Conservation (phyloP, 208 protist genomes). For the Zelonia costaricensis region DNA sequence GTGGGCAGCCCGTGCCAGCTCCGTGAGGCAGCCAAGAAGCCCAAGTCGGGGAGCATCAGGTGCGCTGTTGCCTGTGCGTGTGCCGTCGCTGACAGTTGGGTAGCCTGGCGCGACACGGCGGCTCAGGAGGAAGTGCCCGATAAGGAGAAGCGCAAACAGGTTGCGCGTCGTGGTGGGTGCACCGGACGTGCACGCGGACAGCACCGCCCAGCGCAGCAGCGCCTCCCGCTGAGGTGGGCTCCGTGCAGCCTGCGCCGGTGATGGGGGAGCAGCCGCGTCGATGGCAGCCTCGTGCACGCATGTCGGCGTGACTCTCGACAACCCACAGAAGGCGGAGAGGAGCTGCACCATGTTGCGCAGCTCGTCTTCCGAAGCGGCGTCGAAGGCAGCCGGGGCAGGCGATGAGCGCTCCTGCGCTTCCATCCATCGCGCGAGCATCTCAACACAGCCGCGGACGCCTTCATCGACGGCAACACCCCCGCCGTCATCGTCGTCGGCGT, state of each 20-base stretch:
- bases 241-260: too few relatives aligned
- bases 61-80: not conserved
- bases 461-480: too few relatives aligned
- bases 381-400: too few relatives aligned
- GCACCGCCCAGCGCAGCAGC: slow-evolving; percentile 21
- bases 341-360: too few relatives aligned
- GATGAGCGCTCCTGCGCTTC: too few relatives aligned
- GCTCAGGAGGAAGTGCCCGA: slow-evolving; percentile 8
- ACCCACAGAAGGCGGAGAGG: too few relatives aligned
- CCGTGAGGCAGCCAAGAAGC: slow-evolving; percentile 3
- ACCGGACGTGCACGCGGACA: slow-evolving; percentile 2
- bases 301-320: too few relatives aligned
- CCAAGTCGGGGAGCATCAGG: not conserved
- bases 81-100: not conserved
- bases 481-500: not conserved
- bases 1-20: slow-evolving; percentile 8
- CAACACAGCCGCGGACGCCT: too few relatives aligned
- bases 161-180: not conserved
- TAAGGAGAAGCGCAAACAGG: slow-evolving; percentile 27
- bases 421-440: too few relatives aligned
- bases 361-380: too few relatives aligned
- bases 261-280: too few relatives aligned
- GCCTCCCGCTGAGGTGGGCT: slow-evolving; percentile 27
- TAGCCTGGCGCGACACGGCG: slow-evolving; percentile 17
- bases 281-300: too few relatives aligned